phyloP scores from a whole-genome alignment of 1,284 basidiomycete species.

The Tylopilus sp. region DNA sequence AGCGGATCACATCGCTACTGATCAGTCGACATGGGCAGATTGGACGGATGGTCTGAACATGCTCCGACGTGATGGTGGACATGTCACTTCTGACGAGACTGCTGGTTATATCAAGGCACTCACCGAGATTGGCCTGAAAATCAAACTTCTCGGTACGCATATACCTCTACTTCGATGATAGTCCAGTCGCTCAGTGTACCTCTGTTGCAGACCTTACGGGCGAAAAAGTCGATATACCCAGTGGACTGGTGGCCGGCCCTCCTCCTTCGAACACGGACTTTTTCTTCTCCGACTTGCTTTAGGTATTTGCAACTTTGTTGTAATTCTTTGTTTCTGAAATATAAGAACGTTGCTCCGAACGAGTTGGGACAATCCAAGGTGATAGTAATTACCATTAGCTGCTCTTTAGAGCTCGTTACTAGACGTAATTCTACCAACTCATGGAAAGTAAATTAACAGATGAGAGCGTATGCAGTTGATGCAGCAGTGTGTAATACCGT shows the following conservation, averaged over 20 bases:
- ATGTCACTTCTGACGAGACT: conserved; percentile 84
- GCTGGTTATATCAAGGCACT: conserved; percentile 83
- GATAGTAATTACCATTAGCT: conserved; percentile 34
- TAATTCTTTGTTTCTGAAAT: conserved; percentile 19
- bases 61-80: conserved; percentile 77
- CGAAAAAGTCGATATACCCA: conserved; percentile 90
- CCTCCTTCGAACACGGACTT: conserved; percentile 85
- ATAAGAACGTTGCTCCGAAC: conserved; percentile 7
- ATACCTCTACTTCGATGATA: not conserved
- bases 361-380: conserved; percentile 7
- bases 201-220: conserved; percentile 77
- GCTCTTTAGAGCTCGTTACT: conserved; percentile 33
- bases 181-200: conserved; percentile 11
- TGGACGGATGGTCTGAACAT: conserved; percentile 97
- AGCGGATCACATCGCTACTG: conserved; percentile 86
- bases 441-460: conserved; percentile 29
- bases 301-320: conserved; percentile 19
- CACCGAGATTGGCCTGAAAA: conserved; percentile 93
- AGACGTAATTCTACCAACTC: conserved; percentile 28
- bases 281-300: conserved; percentile 77
- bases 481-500: conserved; percentile 43
- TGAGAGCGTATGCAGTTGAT: conserved; percentile 49
- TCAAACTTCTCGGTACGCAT: conserved; percentile 82
- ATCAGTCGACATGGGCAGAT: conserved; percentile 87
- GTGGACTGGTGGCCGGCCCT: conserved; percentile 68